Evolutionary conservation across 495 filamentous ascomycete genomes (phyloP).

Genomic region (Cudoniella acicularis): DNA sequence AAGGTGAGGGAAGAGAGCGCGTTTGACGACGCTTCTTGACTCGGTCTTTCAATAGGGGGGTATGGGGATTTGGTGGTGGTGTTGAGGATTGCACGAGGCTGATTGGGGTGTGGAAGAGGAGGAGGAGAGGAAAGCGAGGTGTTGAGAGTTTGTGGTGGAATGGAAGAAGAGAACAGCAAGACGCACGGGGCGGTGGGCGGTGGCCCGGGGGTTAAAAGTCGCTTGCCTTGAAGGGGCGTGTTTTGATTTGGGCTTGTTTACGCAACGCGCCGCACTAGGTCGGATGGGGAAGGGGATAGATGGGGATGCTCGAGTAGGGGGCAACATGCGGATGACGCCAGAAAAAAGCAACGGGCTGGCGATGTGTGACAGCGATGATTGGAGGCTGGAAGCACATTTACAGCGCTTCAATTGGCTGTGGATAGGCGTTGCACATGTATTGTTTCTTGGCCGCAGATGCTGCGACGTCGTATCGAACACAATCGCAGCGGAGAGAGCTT

Average conservation of each 20-base stretch:
- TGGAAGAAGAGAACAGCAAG: constrained; percentile 16
- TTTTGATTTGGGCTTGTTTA: not conserved
- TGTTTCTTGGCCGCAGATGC: not conserved
- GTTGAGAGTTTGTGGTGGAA: constrained; percentile 28
- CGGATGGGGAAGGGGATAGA: not conserved
- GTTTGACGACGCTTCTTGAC: constrained; percentile 24
- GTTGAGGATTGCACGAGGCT: not conserved
- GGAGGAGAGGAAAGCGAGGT: constrained; percentile 16
- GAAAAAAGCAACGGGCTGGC: not conserved
- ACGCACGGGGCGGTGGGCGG: not conserved
- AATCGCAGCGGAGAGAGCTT: too few species aligned
- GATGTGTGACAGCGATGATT: not conserved
- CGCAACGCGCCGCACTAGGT: not conserved
- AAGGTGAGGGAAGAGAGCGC: constrained; percentile 20
- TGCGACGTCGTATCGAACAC: not conserved
- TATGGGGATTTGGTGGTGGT: constrained; percentile 20
- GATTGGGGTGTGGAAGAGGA: constrained; percentile 10
- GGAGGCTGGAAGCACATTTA: not conserved
- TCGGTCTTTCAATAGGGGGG: constrained; percentile 25
- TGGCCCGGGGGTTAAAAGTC: not conserved
- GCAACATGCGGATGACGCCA: not conserved
- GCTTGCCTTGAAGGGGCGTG: not conserved
- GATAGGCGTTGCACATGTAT: not conserved
- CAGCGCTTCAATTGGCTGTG: too few species aligned
- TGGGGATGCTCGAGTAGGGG: not conserved